These are phyloP conservation scores for Eucalyptus cladocalyx DNA, from an alignment of 345 rosid species.

Conservation along the genomic window DNA sequence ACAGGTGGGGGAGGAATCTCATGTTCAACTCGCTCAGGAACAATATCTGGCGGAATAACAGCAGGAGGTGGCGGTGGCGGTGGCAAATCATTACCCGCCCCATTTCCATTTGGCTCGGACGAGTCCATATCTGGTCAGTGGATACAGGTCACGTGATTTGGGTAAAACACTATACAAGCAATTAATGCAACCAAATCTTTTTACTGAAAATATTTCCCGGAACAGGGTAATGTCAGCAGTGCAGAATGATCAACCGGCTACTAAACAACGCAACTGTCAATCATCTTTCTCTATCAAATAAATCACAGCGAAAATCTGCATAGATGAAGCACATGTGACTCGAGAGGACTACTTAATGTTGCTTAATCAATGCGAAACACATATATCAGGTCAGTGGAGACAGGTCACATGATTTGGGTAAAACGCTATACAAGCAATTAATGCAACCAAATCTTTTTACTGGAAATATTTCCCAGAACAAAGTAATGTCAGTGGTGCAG, in stretches of 20 bases:
- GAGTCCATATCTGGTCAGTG: not conserved
- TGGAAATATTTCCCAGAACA: not conserved
- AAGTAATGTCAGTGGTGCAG: not conserved
- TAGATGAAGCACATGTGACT: not conserved
- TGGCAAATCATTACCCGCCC: not conserved
- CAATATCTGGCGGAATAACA: conserved; percentile 12
- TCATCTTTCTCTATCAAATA: not conserved
- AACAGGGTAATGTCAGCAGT: not conserved
- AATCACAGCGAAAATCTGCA: not conserved
- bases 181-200: not conserved
- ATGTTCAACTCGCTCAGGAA: conserved; percentile 1
- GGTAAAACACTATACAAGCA: not conserved
- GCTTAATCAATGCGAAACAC: not conserved
- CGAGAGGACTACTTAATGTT: not conserved
- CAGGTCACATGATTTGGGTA: not conserved
- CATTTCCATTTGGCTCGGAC: not conserved
- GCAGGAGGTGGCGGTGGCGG: conserved; percentile 20
- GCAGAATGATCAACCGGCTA: not conserved
- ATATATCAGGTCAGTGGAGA: not conserved
- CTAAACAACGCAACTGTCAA: not conserved
- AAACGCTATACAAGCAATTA: not conserved
- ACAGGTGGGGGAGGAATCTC: not conserved
- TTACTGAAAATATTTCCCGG: not conserved
- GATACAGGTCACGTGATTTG: not conserved
- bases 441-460: not conserved